Evolutionary conservation across 176 grass and related monocot species (phyloP).

Genomic region (Aegilops bicornis): DNA sequence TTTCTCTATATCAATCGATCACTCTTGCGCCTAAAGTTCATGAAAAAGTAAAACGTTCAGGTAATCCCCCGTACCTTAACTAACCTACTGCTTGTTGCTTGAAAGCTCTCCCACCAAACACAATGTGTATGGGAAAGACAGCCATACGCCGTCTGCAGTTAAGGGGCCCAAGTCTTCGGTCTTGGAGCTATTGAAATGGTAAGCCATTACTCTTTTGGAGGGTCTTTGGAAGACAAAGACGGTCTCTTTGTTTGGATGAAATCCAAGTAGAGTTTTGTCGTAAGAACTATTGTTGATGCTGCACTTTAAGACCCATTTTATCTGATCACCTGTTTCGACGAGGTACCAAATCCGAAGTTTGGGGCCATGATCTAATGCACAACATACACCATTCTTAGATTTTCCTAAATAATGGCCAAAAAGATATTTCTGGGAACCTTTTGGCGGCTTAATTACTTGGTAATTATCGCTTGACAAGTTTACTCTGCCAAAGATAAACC

Average conservation of each 20-base stretch:
- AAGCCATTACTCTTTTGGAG: background rate
- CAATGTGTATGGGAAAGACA: background rate
- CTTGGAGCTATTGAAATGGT: background rate
- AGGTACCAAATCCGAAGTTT: background rate
- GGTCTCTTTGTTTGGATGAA: background rate
- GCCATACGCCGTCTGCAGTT: background rate
- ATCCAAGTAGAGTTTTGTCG: background rate
- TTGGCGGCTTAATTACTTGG: background rate
- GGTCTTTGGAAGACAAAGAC: background rate
- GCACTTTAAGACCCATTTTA: background rate
- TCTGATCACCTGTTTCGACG: background rate
- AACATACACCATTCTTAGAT: background rate
- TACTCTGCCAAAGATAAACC: background rate
- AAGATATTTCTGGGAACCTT: rapidly evolving
- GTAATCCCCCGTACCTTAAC: background rate
- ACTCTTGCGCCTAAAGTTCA: background rate
- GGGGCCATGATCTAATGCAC: background rate
- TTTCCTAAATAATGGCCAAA: background rate
- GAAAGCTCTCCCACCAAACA: background rate
- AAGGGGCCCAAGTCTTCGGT: background rate
- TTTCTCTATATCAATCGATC: background rate
- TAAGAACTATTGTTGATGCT: background rate
- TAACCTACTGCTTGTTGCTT: background rate
- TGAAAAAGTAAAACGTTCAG: background rate
- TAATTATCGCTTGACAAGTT: background rate